Evolutionary conservation across 371 early-diverging fungal genomes (phyloP), one percentile per base, ranked within the genome.

Genomic region (Coemansia sp.): DNA sequence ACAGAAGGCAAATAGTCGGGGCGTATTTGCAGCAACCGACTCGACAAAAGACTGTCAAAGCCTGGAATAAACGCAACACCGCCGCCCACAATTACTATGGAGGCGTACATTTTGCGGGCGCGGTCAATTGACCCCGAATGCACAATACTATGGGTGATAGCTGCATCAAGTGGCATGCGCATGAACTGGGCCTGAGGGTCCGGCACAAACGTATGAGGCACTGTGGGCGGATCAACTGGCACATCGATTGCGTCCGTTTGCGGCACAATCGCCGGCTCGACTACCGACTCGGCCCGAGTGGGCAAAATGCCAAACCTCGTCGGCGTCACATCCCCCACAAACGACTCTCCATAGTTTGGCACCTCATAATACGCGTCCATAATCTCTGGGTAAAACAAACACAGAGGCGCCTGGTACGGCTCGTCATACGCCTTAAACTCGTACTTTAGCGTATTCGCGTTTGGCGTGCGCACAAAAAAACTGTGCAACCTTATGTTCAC

Each of bases 351-450:
- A n/a, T 68, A 80, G 64, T 77, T 64, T 5, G 80, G 82, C 26
- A 66, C 47, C 51, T 27, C 26, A 29, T 54, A 58, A 21, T 59
- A 63, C 11, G 78, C 69, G 48, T 54, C 66, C 14, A 69, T 51
- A 21, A 72, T 59, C 0, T 31, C 58, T 0, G 82, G 79, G 54
- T 63, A 72, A 55, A 81, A 72, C 69, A 90, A 54, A 27, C 79
- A 88, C 82, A 87, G 77, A 5, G 94, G 91, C 0, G 93, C 91
- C n/a, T 90, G 71, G 53, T 89, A 87, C 16, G 85, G 88, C 67
- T 94, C 95, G 61, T 92, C 94, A 63, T 92, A 94, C 0, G 91
- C 87, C 72, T 95, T 95, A 78, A 92, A 84, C 62, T 86, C 88
- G 64, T 88, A 91, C 66, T 90, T 90, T 11, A 78, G 77, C 0